Base-by-base conservation (phyloP, 2,329 filamentous ascomycete species). In the Macrophomina tecta region DNA sequence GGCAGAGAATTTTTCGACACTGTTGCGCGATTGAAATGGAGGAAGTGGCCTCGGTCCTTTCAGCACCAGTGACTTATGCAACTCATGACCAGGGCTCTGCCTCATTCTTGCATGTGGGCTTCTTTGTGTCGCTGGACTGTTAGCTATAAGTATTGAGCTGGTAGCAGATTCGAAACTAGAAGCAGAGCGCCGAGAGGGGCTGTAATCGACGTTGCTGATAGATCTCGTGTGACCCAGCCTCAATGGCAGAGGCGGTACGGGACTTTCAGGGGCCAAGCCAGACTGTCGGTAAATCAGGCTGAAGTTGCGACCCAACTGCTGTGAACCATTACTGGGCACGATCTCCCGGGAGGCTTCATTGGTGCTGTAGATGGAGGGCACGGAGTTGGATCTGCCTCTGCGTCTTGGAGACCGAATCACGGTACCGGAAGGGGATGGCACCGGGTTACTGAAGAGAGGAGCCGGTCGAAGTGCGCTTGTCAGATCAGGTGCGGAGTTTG, bases 201-300 rank as follows among this genome's bases (percentile, higher is more conserved):
- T 75, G 14, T 72, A 72, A 12, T 70, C 73, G 7, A 77, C 68
- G 28, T 73, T 66, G 66, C 72, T 73, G n/a, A 69, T 68, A 38
- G 70, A 69, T n/a, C 67, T 67, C 11, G 64, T 67, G 48, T 72
- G 69, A 11, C 67, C 72, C 48, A 74, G 76, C 63, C 72, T 75
- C 9, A 78, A 71, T 23, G 82, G 82, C 8, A 83, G 69, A 16
- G 81, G 79, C 16, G 82, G 82, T 0, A 83, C 72, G 9, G 79
- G 79, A 14, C 75, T 74, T 34, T 77, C 76, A 11, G 81, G 81
- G 7, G 77, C 79, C 49, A 74, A 72, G n/a, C 78, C 79, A 14
- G 74, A 74, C 8, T 61, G 56, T 14, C 56, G 48, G 7, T 66
- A 45, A 12, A 49, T 61, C 23, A 66, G 45, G 71, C 65, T 66